phyloP scores from a whole-genome alignment of 257 asterid species.

The Solanum habrochaites region DNA sequence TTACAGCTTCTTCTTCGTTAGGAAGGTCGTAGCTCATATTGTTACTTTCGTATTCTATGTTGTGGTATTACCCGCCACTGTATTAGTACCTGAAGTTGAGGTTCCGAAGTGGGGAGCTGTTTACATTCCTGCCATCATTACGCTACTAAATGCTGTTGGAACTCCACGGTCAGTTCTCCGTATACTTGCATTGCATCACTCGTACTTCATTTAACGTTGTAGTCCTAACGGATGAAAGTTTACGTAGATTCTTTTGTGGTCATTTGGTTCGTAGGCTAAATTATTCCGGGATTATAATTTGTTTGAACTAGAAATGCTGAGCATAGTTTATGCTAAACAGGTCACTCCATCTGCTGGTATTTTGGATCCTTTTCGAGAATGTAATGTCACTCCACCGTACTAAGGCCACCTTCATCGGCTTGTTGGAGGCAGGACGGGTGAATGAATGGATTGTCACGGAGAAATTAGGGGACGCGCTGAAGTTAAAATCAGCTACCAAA shows the following conservation, averaged over 20 bases:
- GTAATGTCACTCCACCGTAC: constrained; percentile 92
- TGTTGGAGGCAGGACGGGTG: constrained; percentile 78
- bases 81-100: constrained; percentile 75
- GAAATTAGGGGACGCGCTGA: constrained; percentile 74
- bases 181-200: background rate
- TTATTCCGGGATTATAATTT: no score
- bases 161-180: constrained; percentile 62
- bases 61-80: constrained; percentile 72
- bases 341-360: constrained; percentile 79
- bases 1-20: constrained; percentile 86
- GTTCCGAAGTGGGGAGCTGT: constrained; percentile 93
- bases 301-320: no score
- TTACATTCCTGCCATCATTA: constrained; percentile 69
- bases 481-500: constrained; percentile 45
- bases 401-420: constrained; percentile 84
- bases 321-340: constrained; percentile 9
- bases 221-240: background rate
- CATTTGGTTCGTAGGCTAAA: background rate
- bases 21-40: constrained; percentile 82
- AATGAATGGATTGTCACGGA: constrained; percentile 97
- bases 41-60: constrained; percentile 78
- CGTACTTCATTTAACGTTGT: background rate
- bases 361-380: constrained; percentile 92
- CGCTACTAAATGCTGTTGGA: constrained; percentile 73
- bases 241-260: background rate